Evolutionary conservation across 2,329 filamentous ascomycete species (phyloP).

Genomic region (Aspergillus carbonarius): DNA sequence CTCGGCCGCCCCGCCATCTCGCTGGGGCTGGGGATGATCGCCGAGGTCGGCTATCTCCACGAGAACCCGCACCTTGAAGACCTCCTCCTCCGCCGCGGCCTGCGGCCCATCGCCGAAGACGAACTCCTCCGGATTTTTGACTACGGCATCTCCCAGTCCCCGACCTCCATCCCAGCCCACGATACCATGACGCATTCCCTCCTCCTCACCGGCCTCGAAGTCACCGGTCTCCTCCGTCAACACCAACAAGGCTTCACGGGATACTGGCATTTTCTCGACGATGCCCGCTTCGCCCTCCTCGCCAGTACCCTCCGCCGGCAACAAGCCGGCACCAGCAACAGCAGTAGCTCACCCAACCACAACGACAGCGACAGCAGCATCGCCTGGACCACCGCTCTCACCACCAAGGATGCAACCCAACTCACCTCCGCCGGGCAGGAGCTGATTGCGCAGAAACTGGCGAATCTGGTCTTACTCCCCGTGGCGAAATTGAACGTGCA

Average conservation of each 20-base stretch:
- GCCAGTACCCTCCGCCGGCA: not conserved
- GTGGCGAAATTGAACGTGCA: not conserved
- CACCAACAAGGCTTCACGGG: not conserved
- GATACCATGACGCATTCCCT: not conserved
- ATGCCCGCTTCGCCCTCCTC: slow-evolving; percentile 5
- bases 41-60: not conserved
- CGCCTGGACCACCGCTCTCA: not conserved
- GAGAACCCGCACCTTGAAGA: not conserved
- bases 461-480: not conserved
- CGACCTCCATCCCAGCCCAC: too few relatives aligned
- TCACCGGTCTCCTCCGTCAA: not conserved
- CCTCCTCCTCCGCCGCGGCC: not conserved
- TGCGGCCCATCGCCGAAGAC: not conserved
- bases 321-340: too few relatives aligned
- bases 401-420: not conserved
- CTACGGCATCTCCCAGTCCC: not conserved
- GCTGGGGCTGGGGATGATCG: not conserved
- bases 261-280: not conserved
- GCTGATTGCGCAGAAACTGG: not conserved
- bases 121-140: not conserved
- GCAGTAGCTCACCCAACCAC: too few relatives aligned
- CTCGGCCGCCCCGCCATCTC: not conserved
- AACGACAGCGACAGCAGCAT: too few relatives aligned
- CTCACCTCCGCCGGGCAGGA: not conserved
- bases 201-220: not conserved